Base-by-base conservation (phyloP, 768 basidiomycete species). In the Hygrocybe coccinea region DNA sequence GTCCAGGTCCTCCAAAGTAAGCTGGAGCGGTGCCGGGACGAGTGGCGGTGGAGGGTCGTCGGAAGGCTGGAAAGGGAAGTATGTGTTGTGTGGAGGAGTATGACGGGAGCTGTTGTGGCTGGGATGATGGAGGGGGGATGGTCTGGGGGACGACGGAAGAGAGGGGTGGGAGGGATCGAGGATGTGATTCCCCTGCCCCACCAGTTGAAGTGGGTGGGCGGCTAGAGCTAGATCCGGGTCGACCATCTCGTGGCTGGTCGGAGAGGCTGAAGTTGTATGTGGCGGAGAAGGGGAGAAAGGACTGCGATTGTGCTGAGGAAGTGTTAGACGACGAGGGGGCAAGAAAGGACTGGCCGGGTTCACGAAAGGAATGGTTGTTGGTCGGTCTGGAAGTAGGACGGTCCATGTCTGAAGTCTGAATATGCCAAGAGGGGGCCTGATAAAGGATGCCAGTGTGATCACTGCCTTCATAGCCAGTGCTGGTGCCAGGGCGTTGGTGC, bases 321-420 rank as follows among this genome's bases (percentile, higher is more conserved):
- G 73, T 59, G 55, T 41, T 41, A 4, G 76, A 68, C 67, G 74
- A 58, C 61, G 77, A 66, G 69, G 79, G 77, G 79, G 70, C 77
- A 84, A 83, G 86, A 86, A 86, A 86, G 85, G 86, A 86, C 83
- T 86, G 85, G 81, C 78, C 74, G 80, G 83, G 75, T 77, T 82
- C 82, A 80, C 82, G 85, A 85, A 86, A 86, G 83, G 85, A 86
- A 83, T 85, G 83, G 57, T 55, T 64, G 62, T 59, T 59, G 29
- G 47, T 54, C 48, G 63, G 54, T 43, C 76, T 69, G 51, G 71
- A 62, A 44, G 65, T 68, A 59, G 68, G 67, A 59, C 65, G 66
- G 63, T 73, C 78, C 61, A 73, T 58, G 60, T 76, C 71, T 34
- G 70, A 56, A 12, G 68, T 65, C 65, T 74, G 76, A 50, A 70